A percentile compares a stretch with the other conserved stretches of the same genome.
These are phyloP conservation scores for Phytophthora pseudosyringae DNA, from an alignment of 352 stramenopile genomes.

Conservation along the genomic window DNA sequence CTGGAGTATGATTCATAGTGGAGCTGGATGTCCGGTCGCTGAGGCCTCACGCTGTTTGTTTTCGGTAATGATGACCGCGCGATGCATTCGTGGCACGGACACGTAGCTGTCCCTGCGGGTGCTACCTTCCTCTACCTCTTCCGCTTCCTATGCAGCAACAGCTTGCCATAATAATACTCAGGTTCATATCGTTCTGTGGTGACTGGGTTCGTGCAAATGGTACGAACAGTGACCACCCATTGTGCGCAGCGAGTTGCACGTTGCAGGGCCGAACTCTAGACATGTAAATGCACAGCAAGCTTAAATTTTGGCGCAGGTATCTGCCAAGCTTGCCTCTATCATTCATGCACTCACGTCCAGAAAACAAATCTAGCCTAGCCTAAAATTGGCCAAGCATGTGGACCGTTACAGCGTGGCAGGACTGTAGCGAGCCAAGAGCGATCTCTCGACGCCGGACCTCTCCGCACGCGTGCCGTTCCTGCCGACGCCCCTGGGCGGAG, in stretches of 20 bases:
- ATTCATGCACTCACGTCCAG: constrained; percentile 8
- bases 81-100: not conserved
- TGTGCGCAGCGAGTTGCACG: constrained; percentile 8
- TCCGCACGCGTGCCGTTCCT: constrained; percentile 14
- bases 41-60: not conserved
- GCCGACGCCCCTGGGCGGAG: constrained; percentile 10
- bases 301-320: not conserved
- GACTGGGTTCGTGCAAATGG: not conserved
- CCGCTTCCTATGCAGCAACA: not conserved
- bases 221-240: not conserved
- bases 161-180: no score
- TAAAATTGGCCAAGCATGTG: constrained; percentile 1
- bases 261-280: not conserved
- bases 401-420: not conserved
- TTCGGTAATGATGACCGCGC: not conserved
- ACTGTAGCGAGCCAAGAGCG: constrained; percentile 7
- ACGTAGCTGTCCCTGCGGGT: not conserved
- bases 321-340: no score
- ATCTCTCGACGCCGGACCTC: constrained; percentile 13
- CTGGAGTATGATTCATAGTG: no score
- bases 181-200: no score
- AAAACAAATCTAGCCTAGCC: constrained; percentile 17
- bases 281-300: no score
- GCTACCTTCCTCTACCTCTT: not conserved
- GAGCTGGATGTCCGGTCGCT: no score